Base-by-base conservation (phyloP, 2,329 filamentous ascomycete genomes). In the Curvularia hawaiiensis region DNA sequence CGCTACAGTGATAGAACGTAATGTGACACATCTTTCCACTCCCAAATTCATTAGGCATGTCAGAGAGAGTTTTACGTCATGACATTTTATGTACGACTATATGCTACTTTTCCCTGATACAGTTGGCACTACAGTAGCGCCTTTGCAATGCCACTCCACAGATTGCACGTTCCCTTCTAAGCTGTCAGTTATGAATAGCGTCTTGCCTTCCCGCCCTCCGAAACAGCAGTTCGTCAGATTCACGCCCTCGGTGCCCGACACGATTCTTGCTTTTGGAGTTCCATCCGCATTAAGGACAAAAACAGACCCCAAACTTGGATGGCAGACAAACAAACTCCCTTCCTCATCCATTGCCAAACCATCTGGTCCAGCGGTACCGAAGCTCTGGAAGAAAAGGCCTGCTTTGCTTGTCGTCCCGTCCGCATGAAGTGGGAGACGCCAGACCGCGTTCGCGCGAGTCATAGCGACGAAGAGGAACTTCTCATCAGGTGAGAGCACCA, bases 151-250 rank as follows among this genome's bases (percentile, higher is more conserved):
- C 73, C 75, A 76, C 6, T 76, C 62, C 0, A 76, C 65, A 4
- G 39, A 70, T 50, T 76, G 73, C 1, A 77, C 56, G 18, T 74
- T 76, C 0, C 77, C 77, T 49, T 78, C 74, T 10, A 79, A 51
- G 24, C 77, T 79, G 56, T 79, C 76, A 3, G 76, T 79, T 12
- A 79, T 79, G 26, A 70, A 78, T n/a, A 78, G 47, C 0, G 75
- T 78, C 59, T 73, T 75, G 10, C 74, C 71, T 38, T 77, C 74
- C 1, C 56, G 54, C 0, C 77, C 76, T 0, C 77, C 77, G 56
- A 79, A 79, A n/a, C 76, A 78, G 28, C 77, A 79, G 28, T 78
- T 79, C 0, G 77, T 79, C 26, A 78, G 24, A 45, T 79, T 78
- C 16, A 74, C 74, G 0, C 77, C 76, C 4, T 52, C 10, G 1